Base-by-base conservation (phyloP, 2,329 filamentous ascomycete species). In the Coniella vitis region DNA sequence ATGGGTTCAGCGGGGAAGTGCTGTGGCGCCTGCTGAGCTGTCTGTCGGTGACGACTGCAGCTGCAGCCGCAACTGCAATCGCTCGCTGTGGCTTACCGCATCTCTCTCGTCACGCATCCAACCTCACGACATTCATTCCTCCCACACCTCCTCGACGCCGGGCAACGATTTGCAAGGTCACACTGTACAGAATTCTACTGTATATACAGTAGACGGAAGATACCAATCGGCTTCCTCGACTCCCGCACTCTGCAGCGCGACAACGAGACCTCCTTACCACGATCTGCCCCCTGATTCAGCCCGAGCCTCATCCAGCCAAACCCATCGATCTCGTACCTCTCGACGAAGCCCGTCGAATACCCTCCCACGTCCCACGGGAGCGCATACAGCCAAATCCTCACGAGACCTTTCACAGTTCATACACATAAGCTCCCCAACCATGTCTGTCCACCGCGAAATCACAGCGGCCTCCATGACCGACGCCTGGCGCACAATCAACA, bases 401-500 rank as follows among this genome's bases (percentile, higher is more conserved):
- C n/a, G n/a, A n/a, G n/a, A n/a, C n/a, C n/a, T n/a, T n/a, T n/a
- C n/a, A n/a, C n/a, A n/a, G n/a, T n/a, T n/a, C n/a, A n/a, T n/a
- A n/a, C n/a, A n/a, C n/a, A n/a, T n/a, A 29, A 29, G 17, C 20
- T 31, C 19, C 41, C 22, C 38, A 16, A 58, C 47, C 42, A 84
- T 84, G 81, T 84, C 81, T 46, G 82, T 84, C 62, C 83, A 83
- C 58, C 81, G 83, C 64, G 78, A 84, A 64, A 76, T 81, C 68
- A 79, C 75, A 44, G 68, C 71, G 51, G 75, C 77, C 48, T 73
- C 79, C 58, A 73, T 84, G 48, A 71, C 71, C 67, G 81, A 84
- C 58, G 76, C 78, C 63, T 84, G 81, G 81, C 87, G 90, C 68
- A 95, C 89, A 57, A 93, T 96, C 76, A 89, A 96, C 77, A 86